A percentile compares a stretch with the other conserved stretches of the same genome.
Conservation (phyloP, 2,329 filamentous ascomycete genomes). For the Ophiostoma sp. region DNA sequence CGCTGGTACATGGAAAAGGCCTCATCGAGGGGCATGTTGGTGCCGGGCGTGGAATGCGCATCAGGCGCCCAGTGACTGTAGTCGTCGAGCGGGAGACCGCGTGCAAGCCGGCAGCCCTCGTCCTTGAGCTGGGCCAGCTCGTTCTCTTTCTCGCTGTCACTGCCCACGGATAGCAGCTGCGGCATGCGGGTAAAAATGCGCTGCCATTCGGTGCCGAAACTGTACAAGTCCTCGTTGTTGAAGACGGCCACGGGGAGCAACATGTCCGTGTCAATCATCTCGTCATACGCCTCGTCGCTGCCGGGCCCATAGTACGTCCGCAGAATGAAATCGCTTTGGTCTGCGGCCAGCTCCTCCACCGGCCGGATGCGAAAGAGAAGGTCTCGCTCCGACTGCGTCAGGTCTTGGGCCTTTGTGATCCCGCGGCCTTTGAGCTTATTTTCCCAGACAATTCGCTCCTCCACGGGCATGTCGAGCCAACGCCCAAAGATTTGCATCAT, state of each 20-base stretch:
- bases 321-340: not conserved
- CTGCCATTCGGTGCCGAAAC: not conserved
- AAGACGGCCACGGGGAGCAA: too few relatives aligned
- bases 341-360: not conserved
- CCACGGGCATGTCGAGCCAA: not conserved
- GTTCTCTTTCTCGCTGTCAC: too few relatives aligned
- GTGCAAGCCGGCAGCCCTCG: too few relatives aligned
- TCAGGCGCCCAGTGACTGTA: too few relatives aligned
- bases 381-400: not conserved
- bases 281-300: not conserved
- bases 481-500: not conserved
- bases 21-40: too few relatives aligned
- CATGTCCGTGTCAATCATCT: too few relatives aligned
- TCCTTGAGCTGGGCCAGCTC: too few relatives aligned
- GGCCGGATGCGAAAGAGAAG: not conserved
- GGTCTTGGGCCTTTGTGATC: not conserved
- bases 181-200: not conserved
- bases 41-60: too few relatives aligned
- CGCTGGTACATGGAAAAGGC: too few relatives aligned
- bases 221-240: not conserved
- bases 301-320: not conserved
- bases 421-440: not conserved
- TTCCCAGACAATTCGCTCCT: too few relatives aligned
- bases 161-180: not conserved
- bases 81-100: slow-evolving; percentile 29